A percentile compares a stretch with the other conserved stretches of the same genome.
Conservation (phyloP, 177 flowering plant genomes). For the Vitis hybrid region DNA sequence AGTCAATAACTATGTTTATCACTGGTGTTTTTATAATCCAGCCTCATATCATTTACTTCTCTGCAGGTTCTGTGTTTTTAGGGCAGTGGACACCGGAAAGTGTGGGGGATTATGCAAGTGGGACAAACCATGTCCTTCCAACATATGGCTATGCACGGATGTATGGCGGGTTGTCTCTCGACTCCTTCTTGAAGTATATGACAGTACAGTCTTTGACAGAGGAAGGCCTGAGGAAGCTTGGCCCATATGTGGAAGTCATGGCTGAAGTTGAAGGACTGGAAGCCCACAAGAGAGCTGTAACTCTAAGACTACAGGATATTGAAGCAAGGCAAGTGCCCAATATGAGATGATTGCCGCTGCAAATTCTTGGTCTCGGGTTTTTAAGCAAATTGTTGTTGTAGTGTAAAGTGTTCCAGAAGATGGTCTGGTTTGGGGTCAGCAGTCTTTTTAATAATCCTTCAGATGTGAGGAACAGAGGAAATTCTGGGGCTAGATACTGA, state of each 20-base stretch:
- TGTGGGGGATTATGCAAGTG: conserved; percentile 97
- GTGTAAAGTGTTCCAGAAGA: too few relatives aligned
- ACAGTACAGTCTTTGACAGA: conserved; percentile 90
- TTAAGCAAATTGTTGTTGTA: too few relatives aligned
- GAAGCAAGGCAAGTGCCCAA: conserved; percentile 17
- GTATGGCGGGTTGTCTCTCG: conserved; percentile 92
- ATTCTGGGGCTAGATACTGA: too few relatives aligned
- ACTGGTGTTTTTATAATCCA: too few relatives aligned
- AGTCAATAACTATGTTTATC: too few relatives aligned
- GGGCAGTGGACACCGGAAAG: conserved; percentile 99
- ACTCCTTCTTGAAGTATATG: conserved; percentile 87
- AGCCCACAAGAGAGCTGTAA: conserved; percentile 95
- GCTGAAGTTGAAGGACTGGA: conserved; percentile 94
- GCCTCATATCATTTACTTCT: background rate
- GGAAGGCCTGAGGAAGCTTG: conserved; percentile 81
- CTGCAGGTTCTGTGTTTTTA: conserved; percentile 88
- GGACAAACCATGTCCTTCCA: conserved; percentile 97
- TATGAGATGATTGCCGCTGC: background rate
- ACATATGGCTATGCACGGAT: conserved; percentile 94
- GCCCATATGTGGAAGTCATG: conserved; percentile 88
- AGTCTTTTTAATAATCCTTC: too few relatives aligned
- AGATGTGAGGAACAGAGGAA: too few relatives aligned
- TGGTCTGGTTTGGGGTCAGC: too few relatives aligned
- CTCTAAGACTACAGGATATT: conserved; percentile 78
- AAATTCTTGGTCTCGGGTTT: too few relatives aligned